These are phyloP conservation scores for Citrus maxima DNA, from an alignment of 345 rosid genomes.

Conservation along the genomic window DNA sequence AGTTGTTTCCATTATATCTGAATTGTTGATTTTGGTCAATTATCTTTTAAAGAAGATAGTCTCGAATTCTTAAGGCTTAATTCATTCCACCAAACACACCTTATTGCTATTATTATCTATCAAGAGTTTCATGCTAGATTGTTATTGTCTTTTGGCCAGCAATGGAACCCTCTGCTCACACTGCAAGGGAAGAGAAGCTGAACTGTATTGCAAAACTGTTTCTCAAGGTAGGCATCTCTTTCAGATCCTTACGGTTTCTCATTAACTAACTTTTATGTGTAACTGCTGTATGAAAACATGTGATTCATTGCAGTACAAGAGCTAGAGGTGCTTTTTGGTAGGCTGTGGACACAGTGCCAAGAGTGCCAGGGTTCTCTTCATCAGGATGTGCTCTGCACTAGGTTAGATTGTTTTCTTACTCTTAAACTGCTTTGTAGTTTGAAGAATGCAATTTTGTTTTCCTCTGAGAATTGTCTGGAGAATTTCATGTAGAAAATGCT, in stretches of 20 bases:
- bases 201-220: slow-evolving; percentile 81
- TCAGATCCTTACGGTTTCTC: background rate
- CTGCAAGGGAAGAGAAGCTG: slow-evolving; percentile 97
- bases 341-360: slow-evolving; percentile 95
- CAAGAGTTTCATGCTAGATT: slow-evolving; percentile 6
- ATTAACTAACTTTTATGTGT: background rate
- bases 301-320: slow-evolving; percentile 65
- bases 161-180: slow-evolving; percentile 67
- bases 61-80: background rate
- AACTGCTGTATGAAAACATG: background rate
- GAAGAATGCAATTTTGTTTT: background rate
- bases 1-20: too few species aligned
- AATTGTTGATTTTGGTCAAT: background rate
- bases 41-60: background rate
- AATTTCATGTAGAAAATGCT: background rate
- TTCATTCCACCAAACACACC: background rate
- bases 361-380: slow-evolving; percentile 99
- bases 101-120: background rate
- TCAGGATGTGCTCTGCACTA: slow-evolving; percentile 96
- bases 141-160: slow-evolving; percentile 34
- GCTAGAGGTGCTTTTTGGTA: slow-evolving; percentile 80
- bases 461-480: background rate
- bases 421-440: background rate
- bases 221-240: slow-evolving; percentile 57
- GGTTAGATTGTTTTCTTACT: slow-evolving; percentile 39